These are phyloP conservation scores for Chytridium lagenaria DNA, from an alignment of 371 early-diverging fungal genomes.

Conservation along the genomic window DNA sequence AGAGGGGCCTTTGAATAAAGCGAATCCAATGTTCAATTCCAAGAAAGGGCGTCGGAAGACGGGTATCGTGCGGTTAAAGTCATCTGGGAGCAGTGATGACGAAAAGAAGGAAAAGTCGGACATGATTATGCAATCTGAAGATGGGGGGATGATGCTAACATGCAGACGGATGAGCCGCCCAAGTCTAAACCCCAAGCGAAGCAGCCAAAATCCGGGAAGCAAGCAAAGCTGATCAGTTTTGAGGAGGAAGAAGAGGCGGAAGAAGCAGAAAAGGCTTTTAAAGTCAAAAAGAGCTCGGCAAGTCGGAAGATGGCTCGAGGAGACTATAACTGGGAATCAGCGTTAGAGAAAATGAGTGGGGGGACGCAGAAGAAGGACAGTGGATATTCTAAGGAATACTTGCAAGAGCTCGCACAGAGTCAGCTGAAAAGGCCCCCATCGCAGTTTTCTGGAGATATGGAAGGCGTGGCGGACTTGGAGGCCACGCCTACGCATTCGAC, in stretches of 20 bases:
- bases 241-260: conserved; percentile 6
- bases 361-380: background rate
- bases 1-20: too few relatives aligned
- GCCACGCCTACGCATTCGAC: background rate
- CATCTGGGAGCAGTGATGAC: background rate
- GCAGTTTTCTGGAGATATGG: conserved; percentile 10
- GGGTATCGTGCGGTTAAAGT: background rate
- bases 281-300: conserved; percentile 38
- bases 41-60: background rate
- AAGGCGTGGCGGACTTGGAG: background rate
- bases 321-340: conserved; percentile 34
- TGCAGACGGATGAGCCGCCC: too few relatives aligned
- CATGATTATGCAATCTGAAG: background rate
- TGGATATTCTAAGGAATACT: conserved; percentile 34
- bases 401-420: conserved; percentile 30
- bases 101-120: background rate
- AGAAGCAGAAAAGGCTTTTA: conserved; percentile 22
- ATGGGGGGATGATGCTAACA: too few relatives aligned
- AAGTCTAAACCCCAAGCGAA: too few relatives aligned
- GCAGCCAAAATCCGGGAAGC: too few relatives aligned
- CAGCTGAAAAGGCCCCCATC: conserved; percentile 23
- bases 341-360: background rate
- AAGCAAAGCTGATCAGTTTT: background rate
- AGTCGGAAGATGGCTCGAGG: conserved; percentile 37
- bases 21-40: background rate